Evolutionary conservation across 768 basidiomycete genomes (phyloP), one percentile per base, ranked within the genome.

Genomic region (Lentinula sp.): DNA sequence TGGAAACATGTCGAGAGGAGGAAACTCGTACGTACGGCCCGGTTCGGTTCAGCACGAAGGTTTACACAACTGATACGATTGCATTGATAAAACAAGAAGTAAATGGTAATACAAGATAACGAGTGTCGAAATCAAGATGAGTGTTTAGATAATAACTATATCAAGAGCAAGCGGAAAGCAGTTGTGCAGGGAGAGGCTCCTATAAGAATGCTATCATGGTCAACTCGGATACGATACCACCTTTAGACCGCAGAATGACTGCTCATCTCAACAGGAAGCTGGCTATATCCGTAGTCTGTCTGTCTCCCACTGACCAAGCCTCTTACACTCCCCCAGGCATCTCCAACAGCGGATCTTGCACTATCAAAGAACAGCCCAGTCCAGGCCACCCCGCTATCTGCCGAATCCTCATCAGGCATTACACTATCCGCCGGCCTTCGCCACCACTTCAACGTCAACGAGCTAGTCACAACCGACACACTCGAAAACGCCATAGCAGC

Each of bases 401-500:
- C 67, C 57, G 79, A 66, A 12, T 15, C 6, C 18, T 82, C 84
- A 6, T 77, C 88, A 6, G 86, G 87, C 84, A 94, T 83, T 45
- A 95, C 68, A 64, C 88, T 90, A 35, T 77, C 79, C 67, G 65
- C 68, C 1, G 93, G 93, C 36, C 92, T 78, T 53, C 74, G 81
- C 94, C 94, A 96, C 83, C 88, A 86, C 69, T 83, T 88, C 64
- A 99, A 79, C 50, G 90, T 84, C 70, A 98, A 76, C 62, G 92
- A 95, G 62, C 91, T 94, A 32, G 84, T 85, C 15, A 99, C 96
- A 56, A 99, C 97, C 65, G 92, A 95, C 41, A 98, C 96, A 66
- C 90, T 93, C 37, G 93, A 95, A 72, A 94, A 95, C 28, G 97
- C 97, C 97, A 99, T 99, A 32, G 95, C 95, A 2, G 89, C 93